Percentiles rank a stretch among this genome's conserved stretches.
Conservation (phyloP, 2,329 filamentous ascomycete genomes). For the Colletotrichum higginsianum region DNA sequence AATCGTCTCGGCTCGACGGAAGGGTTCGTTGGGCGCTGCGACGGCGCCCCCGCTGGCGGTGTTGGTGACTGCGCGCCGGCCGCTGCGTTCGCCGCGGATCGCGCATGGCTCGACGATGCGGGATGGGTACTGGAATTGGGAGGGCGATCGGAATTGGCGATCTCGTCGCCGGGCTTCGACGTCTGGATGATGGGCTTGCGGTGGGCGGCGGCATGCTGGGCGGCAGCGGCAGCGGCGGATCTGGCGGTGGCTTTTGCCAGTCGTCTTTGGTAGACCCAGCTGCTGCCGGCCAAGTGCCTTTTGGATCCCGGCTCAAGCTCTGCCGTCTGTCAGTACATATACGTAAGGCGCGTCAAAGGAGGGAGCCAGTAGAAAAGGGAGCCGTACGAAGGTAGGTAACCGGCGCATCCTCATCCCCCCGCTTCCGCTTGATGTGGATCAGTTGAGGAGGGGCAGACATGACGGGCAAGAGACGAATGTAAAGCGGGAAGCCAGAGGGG, state of each 20-base stretch:
- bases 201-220: conserved; percentile 40
- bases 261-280: conserved; percentile 71
- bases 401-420: conserved; percentile 66
- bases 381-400: conserved; percentile 69
- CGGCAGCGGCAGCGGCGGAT: conserved; percentile 43
- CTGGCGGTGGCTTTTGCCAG: conserved; percentile 50
- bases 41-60: neutral
- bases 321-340: conserved; percentile 45
- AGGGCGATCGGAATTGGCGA: conserved; percentile 45
- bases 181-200: conserved; percentile 64
- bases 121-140: conserved; percentile 34
- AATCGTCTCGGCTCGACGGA: conserved; percentile 64
- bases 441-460: conserved; percentile 73
- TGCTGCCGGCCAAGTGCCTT: conserved; percentile 64
- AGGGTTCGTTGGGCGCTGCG: conserved; percentile 38
- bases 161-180: conserved; percentile 58
- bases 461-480: conserved; percentile 10
- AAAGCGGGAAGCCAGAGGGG: too few species aligned
- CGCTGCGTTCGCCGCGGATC: conserved; percentile 7
- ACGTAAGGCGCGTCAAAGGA: neutral
- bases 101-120: conserved; percentile 14
- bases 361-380: conserved; percentile 13
- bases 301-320: conserved; percentile 69
- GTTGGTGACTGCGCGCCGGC: conserved; percentile 5
- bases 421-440: conserved; percentile 75